Conservation (phyloP, 75 land plant species). For the Isoetes taiwanensis region DNA sequence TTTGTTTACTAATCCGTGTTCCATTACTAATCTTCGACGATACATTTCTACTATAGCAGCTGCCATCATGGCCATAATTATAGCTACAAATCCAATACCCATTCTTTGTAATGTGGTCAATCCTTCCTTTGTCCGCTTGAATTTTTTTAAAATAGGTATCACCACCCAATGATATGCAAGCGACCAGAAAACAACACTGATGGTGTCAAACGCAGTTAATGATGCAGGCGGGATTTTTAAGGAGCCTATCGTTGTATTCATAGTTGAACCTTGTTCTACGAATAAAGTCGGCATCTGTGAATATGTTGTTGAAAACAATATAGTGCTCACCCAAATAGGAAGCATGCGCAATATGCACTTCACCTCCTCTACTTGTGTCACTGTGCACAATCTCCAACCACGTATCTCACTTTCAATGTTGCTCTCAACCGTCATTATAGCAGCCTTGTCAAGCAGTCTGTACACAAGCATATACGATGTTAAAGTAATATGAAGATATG, state of each 20-base stretch:
- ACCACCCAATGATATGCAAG: constrained; percentile 47
- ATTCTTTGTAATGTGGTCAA: constrained; percentile 60
- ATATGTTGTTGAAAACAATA: constrained; percentile 48
- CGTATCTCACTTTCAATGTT: constrained; percentile 3
- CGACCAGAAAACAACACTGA: constrained; percentile 64
- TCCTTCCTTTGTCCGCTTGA: constrained; percentile 44
- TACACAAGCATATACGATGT: not conserved
- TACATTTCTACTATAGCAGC: constrained; percentile 61
- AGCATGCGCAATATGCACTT: constrained; percentile 43
- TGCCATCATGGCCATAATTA: constrained; percentile 45
- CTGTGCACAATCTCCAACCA: constrained; percentile 47
- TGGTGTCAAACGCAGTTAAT: constrained; percentile 55
- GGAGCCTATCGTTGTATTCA: constrained; percentile 43
- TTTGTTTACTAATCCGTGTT: constrained; percentile 24
- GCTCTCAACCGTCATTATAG: constrained; percentile 9
- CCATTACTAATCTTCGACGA: constrained; percentile 36
- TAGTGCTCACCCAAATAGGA: constrained; percentile 51
- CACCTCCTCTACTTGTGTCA: constrained; percentile 64
- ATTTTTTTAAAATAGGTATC: constrained; percentile 46
- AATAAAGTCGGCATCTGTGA: constrained; percentile 60
- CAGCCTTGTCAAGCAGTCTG: constrained; percentile 64
- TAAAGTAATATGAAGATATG: not conserved
- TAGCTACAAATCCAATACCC: constrained; percentile 60
- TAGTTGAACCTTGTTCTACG: constrained; percentile 58
- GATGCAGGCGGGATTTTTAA: constrained; percentile 73